Evolutionary conservation across 257 asterid species (phyloP).

Genomic region (Thymus mandschuricus): DNA sequence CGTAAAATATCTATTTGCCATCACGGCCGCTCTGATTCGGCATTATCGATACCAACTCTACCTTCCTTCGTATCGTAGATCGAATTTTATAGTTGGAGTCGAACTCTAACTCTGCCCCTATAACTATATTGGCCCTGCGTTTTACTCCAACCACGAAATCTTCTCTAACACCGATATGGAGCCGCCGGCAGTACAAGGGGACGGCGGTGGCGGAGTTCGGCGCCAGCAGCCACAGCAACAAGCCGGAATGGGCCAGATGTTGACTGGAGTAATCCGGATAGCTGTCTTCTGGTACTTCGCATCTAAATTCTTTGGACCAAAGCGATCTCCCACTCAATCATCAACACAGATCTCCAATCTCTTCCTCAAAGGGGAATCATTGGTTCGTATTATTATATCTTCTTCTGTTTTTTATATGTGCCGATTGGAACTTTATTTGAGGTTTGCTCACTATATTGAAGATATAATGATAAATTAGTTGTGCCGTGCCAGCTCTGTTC

Average conservation of each 20-base stretch:
- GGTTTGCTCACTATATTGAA: background rate
- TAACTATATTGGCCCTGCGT: constrained; percentile 12
- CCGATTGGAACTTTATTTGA: background rate
- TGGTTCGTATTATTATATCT: constrained; percentile 51
- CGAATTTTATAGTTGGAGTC: constrained; percentile 13
- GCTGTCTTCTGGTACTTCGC: constrained; percentile 98
- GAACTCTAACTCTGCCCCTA: constrained; percentile 20
- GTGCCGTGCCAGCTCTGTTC: constrained; percentile 11
- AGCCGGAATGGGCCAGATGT: constrained; percentile 77
- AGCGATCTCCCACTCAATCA: constrained; percentile 58
- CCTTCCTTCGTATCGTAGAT: constrained; percentile 9
- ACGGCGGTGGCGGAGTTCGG: constrained; percentile 44
- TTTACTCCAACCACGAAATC: constrained; percentile 6
- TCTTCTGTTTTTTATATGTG: background rate
- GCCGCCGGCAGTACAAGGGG: constrained; percentile 51
- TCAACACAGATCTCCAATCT: constrained; percentile 93
- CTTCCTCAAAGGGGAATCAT: constrained; percentile 72
- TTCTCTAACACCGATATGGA: constrained; percentile 43
- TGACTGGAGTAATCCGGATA: constrained; percentile 80
- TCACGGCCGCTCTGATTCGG: constrained; percentile 29
- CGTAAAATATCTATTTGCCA: constrained; percentile 21
- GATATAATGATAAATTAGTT: too few relatives aligned
- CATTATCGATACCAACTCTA: constrained; percentile 20
- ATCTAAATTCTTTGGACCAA: constrained; percentile 85
- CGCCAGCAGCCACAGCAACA: constrained; percentile 52